Conservation (phyloP, 352 stramenopile genomes). For the Globisporangium viniferum region DNA sequence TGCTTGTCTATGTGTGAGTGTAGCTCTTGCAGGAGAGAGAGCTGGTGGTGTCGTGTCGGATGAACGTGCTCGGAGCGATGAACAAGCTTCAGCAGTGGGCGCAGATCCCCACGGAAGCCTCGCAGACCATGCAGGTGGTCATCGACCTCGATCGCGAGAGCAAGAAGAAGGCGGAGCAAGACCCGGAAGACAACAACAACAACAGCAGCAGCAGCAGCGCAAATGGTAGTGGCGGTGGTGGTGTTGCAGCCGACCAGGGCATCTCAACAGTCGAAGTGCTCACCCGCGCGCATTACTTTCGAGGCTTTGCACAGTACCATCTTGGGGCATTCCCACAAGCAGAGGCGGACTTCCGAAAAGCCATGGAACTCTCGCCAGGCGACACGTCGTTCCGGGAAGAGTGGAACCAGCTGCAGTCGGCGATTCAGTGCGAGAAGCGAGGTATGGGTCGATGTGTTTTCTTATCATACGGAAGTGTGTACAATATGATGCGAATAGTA, state of each 20-base stretch:
- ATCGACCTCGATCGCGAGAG: conserved; percentile 35
- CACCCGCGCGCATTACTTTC: conserved; percentile 57
- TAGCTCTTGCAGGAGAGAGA: conserved; percentile 48
- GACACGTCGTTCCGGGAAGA: conserved; percentile 50
- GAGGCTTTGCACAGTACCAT: conserved; percentile 52
- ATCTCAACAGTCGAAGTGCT: conserved; percentile 22
- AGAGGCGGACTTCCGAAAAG: conserved; percentile 48
- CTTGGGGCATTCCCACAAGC: conserved; percentile 34
- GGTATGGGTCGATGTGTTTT: conserved; percentile 13
- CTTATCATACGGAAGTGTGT: neutral
- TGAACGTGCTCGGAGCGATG: conserved; percentile 60
- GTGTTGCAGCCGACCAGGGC: neutral
- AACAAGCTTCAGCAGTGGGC: conserved; percentile 59
- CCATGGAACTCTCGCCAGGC: conserved; percentile 46
- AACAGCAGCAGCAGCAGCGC: neutral
- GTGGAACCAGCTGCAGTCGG: conserved; percentile 46
- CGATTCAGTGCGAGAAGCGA: conserved; percentile 39
- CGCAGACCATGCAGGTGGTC: conserved; percentile 46
- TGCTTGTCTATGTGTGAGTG: conserved; percentile 10
- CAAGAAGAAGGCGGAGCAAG: conserved; percentile 2
- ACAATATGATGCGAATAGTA: neutral
- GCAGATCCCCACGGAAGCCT: conserved; percentile 39
- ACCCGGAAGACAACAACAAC: conserved; percentile 10
- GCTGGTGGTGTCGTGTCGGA: conserved; percentile 63
- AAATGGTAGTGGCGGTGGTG: neutral